A percentile compares a stretch with the other conserved stretches of the same genome.
phyloP scores from a whole-genome alignment of 768 basidiomycete genomes.

The Daedalea quercina region DNA sequence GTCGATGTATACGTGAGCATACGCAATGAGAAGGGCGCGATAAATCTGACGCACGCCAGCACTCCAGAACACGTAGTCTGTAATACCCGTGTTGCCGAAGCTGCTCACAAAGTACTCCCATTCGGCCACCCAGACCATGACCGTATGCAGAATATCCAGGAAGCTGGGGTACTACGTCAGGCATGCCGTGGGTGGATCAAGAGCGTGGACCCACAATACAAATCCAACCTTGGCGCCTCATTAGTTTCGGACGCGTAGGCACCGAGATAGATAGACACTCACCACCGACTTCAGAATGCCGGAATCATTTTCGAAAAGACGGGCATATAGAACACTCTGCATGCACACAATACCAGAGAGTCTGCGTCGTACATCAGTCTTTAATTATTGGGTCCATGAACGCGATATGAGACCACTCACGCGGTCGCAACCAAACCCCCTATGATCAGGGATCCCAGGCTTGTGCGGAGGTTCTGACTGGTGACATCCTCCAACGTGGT shows the following conservation, averaged over 20 bases:
- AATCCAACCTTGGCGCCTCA: conserved; percentile 8
- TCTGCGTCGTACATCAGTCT: conserved; percentile 6
- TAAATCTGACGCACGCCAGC: conserved; percentile 6
- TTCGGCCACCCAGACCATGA: conserved; percentile 15
- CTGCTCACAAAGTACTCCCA: conserved; percentile 19
- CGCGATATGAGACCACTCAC: conserved; percentile 6
- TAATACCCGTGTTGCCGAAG: conserved; percentile 12
- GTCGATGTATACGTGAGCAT: not conserved
- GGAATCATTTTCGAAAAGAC: conserved; percentile 15
- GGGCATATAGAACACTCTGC: conserved; percentile 19
- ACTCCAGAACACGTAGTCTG: conserved; percentile 18
- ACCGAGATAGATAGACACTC: not conserved
- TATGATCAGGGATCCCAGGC: conserved; percentile 11
- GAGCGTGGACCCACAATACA: conserved; percentile 9
- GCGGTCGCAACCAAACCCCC: conserved; percentile 20
- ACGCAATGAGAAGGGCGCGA: not conserved
- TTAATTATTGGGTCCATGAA: not conserved
- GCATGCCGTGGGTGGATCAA: not conserved
- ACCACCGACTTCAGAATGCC: conserved; percentile 15
- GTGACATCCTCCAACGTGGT: conserved; percentile 3
- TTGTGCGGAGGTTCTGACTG: conserved; percentile 8
- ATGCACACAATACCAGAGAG: conserved; percentile 20
- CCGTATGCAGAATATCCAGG: conserved; percentile 19
- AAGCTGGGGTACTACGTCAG: conserved; percentile 8
- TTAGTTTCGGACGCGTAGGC: not conserved